Evolutionary conservation across 2,329 filamentous ascomycete species (phyloP), one percentile per base, ranked within the genome.

Genomic region (Dryadomyces sulphureus): DNA sequence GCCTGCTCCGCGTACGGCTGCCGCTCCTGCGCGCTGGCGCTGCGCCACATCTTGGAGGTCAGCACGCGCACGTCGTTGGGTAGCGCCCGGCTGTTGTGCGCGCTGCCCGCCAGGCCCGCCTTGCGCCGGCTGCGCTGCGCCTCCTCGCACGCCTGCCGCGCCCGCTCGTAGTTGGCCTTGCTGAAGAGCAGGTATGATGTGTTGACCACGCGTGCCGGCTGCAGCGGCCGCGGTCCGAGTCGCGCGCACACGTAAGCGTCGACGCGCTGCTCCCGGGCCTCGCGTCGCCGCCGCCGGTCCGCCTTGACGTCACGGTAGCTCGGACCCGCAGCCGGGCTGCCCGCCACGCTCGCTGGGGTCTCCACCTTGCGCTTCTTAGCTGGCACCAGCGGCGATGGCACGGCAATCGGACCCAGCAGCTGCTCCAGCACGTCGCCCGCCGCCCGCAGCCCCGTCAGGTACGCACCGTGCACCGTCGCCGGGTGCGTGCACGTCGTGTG

Each of bases 401-500:
- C 68, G 39, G 81, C 66, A 49, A 98, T 87, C 0, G 87, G 81
- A 1, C 92, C 92, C 27, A 92, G 69, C 59, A 95, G 75, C 3
- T 77, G 68, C 46, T 90, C 81, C 34, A 94, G 68, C 2, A 98
- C 75, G 57, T 96, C 89, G 3, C 84, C 81, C 11, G 92, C 92
- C 4, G 84, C 92, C 43, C 92, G 81, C 6, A 98, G 70, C 3
- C 92, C 93, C 2, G 92, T 95, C 4, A 98, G 69, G 58, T 96
- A 98, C 8, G 92, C 93, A 6, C 92, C 92, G 54, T 98, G 92
- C 0, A 98, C 92, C 2, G 92, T 98, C 27, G 93, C 92, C 12
- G 93, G 92, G 59, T 98, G 89, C 1, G 88, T 94, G 41, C 86
- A 88, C 55, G 85, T 95, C 1, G 93, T 98, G 50, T 94, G 92